Evolutionary conservation across 1,139 yeast genomes (phyloP), one percentile per base, ranked within the genome.

Genomic region (Sugiyamaella paludigena): DNA sequence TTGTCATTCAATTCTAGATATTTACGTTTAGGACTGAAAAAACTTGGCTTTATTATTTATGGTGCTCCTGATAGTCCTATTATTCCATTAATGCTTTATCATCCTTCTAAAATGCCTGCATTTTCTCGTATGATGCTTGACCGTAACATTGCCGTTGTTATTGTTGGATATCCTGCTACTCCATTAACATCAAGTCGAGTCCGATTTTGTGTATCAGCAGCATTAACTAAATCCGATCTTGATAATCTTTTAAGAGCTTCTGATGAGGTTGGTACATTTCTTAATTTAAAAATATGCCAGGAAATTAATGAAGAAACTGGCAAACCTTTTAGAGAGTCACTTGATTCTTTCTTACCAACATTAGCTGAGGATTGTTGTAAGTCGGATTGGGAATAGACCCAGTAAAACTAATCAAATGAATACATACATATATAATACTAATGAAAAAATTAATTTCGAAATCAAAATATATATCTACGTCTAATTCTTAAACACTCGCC

Each of bases 41-140:
- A 89, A 66, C 74, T 92, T 55, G 99, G 99, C 0, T 92, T 89
- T 67, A 89, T 89, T 64, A 94, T 89, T 43, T 85, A 83, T 60
- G 98, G 99, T 56, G 87, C 87, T 53, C 97, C 92, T 58, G 98
- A 94, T 68, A 87, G 96, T 41, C 99, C 99, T 1, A 96, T 92
- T 50, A 83, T 92, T 49, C 98, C 98, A 31, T 69, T 92, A 54
- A 75, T 94, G 66, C 72, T 91, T 54, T 92, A 84, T 65, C 81
- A 88, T 49, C 98, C 98, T 31, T 83, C 94, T 30, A 91, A 89
- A 68, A 88, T 92, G 96, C 94, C 96, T 12, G 91, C 94, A 0
- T 79, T 89, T 54, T 85, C 96, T 37, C 80, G 96, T 66, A 78
- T 80, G 77, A 78, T 92, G 76, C 79, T 86, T 59, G 81, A 79